Conservation (phyloP, 2,329 filamentous ascomycete genomes). For the Xylaria hypoxylon region DNA sequence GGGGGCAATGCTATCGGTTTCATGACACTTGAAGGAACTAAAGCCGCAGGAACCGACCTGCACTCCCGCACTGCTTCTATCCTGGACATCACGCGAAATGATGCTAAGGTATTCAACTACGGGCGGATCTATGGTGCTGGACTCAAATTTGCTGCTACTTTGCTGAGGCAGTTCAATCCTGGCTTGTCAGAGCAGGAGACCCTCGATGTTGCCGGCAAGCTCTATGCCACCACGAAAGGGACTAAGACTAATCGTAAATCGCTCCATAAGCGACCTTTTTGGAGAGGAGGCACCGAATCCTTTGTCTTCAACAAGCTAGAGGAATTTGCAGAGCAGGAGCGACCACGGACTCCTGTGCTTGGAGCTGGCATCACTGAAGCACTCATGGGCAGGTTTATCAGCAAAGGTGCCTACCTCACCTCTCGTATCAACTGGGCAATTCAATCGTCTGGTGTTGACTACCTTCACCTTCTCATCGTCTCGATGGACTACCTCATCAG, state of each 20-base stretch:
- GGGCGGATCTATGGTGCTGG: conserved; percentile 99
- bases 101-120: conserved; percentile 99
- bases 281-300: conserved; percentile 95
- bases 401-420: conserved; percentile 91
- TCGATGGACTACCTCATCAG: conserved; percentile 93
- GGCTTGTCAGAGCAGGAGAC: conserved; percentile 83
- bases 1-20: conserved; percentile 98
- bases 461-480: conserved; percentile 92
- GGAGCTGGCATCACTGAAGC: conserved; percentile 97
- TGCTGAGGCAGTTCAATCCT: conserved; percentile 95
- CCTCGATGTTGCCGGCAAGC: conserved; percentile 76
- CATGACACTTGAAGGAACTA: conserved; percentile 98
- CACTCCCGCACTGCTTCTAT: conserved; percentile 95
- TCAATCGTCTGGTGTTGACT: conserved; percentile 96
- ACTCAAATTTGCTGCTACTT: conserved; percentile 88
- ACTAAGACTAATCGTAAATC: conserved; percentile 81
- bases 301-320: conserved; percentile 99
- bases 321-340: conserved; percentile 95
- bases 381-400: conserved; percentile 87
- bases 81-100: conserved; percentile 90
- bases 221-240: conserved; percentile 93
- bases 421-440: conserved; percentile 99
- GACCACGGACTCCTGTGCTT: conserved; percentile 88
- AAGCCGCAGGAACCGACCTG: conserved; percentile 91
- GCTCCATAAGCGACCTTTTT: conserved; percentile 82